These are phyloP conservation scores for Botryotinia narcissicola DNA, from an alignment of 2,329 filamentous ascomycete species.

Conservation along the genomic window DNA sequence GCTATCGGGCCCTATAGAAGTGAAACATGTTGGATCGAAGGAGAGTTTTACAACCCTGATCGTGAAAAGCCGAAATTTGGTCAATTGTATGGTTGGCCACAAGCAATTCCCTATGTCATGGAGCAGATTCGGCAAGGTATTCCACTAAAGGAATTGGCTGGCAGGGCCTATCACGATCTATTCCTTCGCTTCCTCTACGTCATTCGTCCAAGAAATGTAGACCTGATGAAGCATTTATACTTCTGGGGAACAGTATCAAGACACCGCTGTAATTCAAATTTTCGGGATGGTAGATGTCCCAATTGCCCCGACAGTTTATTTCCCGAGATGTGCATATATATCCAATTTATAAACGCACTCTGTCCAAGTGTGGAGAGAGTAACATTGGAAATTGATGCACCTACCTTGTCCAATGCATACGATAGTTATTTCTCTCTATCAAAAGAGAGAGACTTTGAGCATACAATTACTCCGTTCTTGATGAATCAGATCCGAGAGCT, in stretches of 20 bases:
- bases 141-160: neutral
- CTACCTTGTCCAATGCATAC: neutral
- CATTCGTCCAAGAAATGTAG: constrained; percentile 21
- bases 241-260: neutral
- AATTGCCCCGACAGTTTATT: neutral
- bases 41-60: neutral
- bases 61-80: too few species aligned
- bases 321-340: neutral
- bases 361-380: neutral
- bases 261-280: neutral
- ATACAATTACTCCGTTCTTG: neutral
- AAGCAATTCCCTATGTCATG: neutral
- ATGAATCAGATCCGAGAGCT: neutral
- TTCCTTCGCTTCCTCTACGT: constrained; percentile 25
- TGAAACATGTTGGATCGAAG: neutral
- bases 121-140: neutral
- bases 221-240: constrained; percentile 7
- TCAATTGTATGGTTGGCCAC: neutral
- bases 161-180: constrained; percentile 22
- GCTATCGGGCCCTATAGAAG: too few species aligned
- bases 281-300: neutral
- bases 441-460: neutral
- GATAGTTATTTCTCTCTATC: too few species aligned
- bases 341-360: neutral
- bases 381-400: neutral